A percentile compares a stretch with the other conserved stretches of the same genome.
These are phyloP conservation scores for Ceriops tagal DNA, from an alignment of 345 rosid species.

Conservation along the genomic window DNA sequence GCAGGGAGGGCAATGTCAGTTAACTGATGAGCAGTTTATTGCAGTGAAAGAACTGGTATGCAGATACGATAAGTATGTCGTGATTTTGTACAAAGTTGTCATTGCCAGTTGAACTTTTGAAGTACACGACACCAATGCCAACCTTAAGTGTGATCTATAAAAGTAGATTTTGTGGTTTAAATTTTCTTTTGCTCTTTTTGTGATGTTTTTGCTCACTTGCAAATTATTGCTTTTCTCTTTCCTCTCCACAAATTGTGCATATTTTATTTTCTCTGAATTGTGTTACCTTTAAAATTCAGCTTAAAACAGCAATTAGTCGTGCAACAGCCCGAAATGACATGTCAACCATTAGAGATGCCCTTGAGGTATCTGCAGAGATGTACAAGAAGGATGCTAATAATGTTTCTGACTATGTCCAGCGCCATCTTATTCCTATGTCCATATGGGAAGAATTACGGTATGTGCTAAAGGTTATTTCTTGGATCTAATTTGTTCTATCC, in stretches of 20 bases:
- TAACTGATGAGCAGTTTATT: constrained; percentile 94
- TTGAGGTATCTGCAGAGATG: constrained; percentile 98
- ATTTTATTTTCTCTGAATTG: background rate
- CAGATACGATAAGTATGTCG: constrained; percentile 7
- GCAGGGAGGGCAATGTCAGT: constrained; percentile 86
- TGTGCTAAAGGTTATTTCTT: constrained; percentile 9
- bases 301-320: constrained; percentile 88
- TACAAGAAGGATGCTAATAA: constrained; percentile 85
- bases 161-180: background rate
- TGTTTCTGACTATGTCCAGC: constrained; percentile 87
- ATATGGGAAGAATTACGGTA: constrained; percentile 97
- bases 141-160: background rate
- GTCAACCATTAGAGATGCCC: constrained; percentile 83
- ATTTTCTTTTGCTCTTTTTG: background rate
- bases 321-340: constrained; percentile 93
- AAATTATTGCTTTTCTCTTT: background rate
- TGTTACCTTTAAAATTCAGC: constrained; percentile 41
- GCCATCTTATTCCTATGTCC: constrained; percentile 85
- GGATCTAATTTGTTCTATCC: background rate
- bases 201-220: background rate
- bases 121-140: background rate
- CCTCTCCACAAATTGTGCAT: background rate
- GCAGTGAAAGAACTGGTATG: constrained; percentile 97
- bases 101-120: background rate
- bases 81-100: background rate